phyloP scores from a whole-genome alignment of 2,329 filamentous ascomycete genomes.

The Cladosporium sp. region DNA sequence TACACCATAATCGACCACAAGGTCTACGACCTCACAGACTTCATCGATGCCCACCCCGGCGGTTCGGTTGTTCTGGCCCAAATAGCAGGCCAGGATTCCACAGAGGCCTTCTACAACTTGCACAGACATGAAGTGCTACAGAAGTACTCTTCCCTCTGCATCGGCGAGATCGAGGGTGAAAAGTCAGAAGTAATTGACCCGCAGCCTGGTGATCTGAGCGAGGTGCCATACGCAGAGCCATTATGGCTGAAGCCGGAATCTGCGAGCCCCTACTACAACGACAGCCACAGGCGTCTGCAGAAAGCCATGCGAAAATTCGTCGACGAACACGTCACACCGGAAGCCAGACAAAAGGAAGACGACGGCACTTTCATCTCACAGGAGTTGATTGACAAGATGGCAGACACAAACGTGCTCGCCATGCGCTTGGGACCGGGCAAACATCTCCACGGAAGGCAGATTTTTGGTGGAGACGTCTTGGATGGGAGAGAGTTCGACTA shows the following conservation, averaged over 20 bases:
- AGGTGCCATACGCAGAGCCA: constrained; percentile 79
- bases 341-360: constrained; percentile 70
- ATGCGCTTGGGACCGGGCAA: constrained; percentile 81
- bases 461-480: constrained; percentile 65
- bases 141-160: constrained; percentile 69
- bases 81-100: constrained; percentile 77
- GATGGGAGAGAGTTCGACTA: constrained; percentile 81
- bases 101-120: constrained; percentile 82
- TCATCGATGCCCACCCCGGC: constrained; percentile 78
- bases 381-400: constrained; percentile 73
- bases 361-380: constrained; percentile 65
- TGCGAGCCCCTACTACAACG: constrained; percentile 75
- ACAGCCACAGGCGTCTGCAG: constrained; percentile 65
- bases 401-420: constrained; percentile 66
- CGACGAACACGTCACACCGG: constrained; percentile 65
- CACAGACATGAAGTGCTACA: constrained; percentile 84
- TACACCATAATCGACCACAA: constrained; percentile 84
- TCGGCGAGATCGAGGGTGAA: constrained; percentile 73
- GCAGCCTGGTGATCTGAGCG: constrained; percentile 65
- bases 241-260: constrained; percentile 75
- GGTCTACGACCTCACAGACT: constrained; percentile 83
- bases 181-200: constrained; percentile 67
- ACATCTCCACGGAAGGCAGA: constrained; percentile 66
- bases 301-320: constrained; percentile 68
- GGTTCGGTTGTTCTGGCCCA: constrained; percentile 75